phyloP scores from a whole-genome alignment of 768 basidiomycete species.

The Clavulina sp. region DNA sequence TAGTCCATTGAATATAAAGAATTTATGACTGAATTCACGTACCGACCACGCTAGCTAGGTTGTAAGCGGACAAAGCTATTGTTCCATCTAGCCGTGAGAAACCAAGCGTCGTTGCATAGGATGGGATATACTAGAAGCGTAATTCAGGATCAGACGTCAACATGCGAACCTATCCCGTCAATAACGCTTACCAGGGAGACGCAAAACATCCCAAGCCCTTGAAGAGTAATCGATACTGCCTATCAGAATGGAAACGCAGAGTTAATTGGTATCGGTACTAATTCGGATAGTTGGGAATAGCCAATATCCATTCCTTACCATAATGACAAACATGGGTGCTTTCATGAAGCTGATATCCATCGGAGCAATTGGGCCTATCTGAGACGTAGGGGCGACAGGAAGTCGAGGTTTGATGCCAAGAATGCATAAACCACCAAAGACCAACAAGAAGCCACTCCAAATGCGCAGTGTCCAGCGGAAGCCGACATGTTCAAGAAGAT shows the following conservation, averaged over 20 bases:
- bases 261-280: neutral
- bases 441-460: neutral
- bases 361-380: neutral
- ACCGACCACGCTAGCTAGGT: constrained; percentile 4
- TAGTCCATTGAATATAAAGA: neutral
- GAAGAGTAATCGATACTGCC: constrained; percentile 2
- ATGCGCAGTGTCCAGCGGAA: constrained; percentile 6
- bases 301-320: neutral
- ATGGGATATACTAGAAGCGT: too few relatives aligned
- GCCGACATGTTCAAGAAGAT: neutral
- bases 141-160: too few relatives aligned
- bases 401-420: neutral
- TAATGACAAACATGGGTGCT: neutral
- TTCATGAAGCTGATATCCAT: constrained; percentile 1
- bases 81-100: neutral
- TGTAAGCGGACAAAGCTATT: constrained; percentile 4
- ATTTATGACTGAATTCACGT: neutral
- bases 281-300: neutral
- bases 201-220: constrained; percentile 1
- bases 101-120: constrained; percentile 2
- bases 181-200: too few relatives aligned
- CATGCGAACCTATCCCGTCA: too few relatives aligned
- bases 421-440: neutral
- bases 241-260: neutral
- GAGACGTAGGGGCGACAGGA: neutral